A percentile compares a stretch with the other conserved stretches of the same genome.
Evolutionary conservation across 75 land plant species (phyloP).

Genomic region (Selaginella tamariscina): DNA sequence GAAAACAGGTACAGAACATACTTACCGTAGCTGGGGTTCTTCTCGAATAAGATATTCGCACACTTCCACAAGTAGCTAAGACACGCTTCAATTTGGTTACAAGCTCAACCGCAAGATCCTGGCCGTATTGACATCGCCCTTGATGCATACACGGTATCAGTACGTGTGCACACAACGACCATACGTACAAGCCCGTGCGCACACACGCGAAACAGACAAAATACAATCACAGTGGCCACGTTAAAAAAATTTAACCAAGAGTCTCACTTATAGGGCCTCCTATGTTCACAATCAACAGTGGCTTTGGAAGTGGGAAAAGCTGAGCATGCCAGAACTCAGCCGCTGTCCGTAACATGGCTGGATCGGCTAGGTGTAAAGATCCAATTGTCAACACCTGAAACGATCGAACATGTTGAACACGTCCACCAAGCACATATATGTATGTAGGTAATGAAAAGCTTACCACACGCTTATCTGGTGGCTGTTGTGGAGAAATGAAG

Average conservation of each 20-base stretch:
- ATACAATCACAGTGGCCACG: not conserved
- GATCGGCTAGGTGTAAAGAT: constrained; percentile 79
- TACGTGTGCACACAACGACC: not conserved
- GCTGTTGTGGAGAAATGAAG: constrained; percentile 78
- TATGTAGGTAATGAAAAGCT: constrained; percentile 14
- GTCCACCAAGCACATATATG: no score
- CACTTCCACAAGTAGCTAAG: constrained; percentile 71
- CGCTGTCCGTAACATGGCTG: constrained; percentile 55
- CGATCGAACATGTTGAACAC: no score
- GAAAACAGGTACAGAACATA: not conserved
- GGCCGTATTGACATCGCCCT: constrained; percentile 77
- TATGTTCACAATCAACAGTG: constrained; percentile 79
- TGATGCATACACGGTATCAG: not conserved
- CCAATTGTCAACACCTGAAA: constrained; percentile 78
- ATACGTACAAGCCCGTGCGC: not conserved
- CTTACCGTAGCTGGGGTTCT: constrained; percentile 80
- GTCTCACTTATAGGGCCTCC: constrained; percentile 85
- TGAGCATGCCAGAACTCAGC: constrained; percentile 76
- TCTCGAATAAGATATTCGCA: constrained; percentile 77
- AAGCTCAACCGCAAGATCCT: constrained; percentile 74
- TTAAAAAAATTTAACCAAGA: not conserved
- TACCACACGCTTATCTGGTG: constrained; percentile 82
- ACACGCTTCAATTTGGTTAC: constrained; percentile 41
- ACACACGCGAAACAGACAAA: not conserved
- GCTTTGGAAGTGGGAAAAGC: constrained; percentile 68